phyloP scores from a whole-genome alignment of 768 basidiomycete species.

The Cubamyces lactineus region DNA sequence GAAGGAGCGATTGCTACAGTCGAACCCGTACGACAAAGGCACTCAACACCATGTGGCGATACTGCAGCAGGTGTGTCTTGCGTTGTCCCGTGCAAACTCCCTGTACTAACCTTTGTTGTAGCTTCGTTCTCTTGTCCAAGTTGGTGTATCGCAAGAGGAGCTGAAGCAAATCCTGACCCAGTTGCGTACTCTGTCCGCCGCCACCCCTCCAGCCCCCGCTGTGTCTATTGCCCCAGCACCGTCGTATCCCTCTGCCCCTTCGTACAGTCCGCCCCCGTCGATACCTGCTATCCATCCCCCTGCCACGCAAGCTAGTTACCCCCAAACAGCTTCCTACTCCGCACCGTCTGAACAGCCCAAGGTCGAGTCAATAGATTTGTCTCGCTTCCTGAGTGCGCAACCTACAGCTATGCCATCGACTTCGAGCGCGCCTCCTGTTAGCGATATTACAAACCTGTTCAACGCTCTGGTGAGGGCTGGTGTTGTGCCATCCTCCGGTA shows the following conservation, averaged over 20 bases:
- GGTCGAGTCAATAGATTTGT: conserved; percentile 36
- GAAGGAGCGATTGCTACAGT: conserved; percentile 73
- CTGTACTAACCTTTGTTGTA: conserved; percentile 31
- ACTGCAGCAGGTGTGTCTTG: conserved; percentile 71
- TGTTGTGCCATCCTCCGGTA: conserved; percentile 59
- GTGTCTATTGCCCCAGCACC: conserved; percentile 20
- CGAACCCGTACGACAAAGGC: conserved; percentile 71
- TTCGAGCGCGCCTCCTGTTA: conserved; percentile 30
- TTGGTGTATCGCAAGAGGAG: conserved; percentile 80
- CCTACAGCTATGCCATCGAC: conserved; percentile 31
- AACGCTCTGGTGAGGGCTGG: conserved; percentile 81
- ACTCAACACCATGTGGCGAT: conserved; percentile 76
- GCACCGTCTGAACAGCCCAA: conserved; percentile 32
- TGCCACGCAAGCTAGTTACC: conserved; percentile 36
- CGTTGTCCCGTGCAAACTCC: neutral
- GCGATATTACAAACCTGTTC: conserved; percentile 59
- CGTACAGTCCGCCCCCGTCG: conserved; percentile 24
- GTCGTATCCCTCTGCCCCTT: conserved; percentile 26
- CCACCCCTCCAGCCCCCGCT: conserved; percentile 38
- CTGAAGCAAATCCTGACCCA: conserved; percentile 75
- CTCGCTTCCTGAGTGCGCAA: conserved; percentile 34
- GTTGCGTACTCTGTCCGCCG: conserved; percentile 62
- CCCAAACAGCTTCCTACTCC: conserved; percentile 36
- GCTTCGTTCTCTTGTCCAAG: conserved; percentile 75
- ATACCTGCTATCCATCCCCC: conserved; percentile 36